Evolutionary conservation across 441 rosid genomes (phyloP), one percentile per base, ranked within the genome.

Genomic region (Capsella rubella): DNA sequence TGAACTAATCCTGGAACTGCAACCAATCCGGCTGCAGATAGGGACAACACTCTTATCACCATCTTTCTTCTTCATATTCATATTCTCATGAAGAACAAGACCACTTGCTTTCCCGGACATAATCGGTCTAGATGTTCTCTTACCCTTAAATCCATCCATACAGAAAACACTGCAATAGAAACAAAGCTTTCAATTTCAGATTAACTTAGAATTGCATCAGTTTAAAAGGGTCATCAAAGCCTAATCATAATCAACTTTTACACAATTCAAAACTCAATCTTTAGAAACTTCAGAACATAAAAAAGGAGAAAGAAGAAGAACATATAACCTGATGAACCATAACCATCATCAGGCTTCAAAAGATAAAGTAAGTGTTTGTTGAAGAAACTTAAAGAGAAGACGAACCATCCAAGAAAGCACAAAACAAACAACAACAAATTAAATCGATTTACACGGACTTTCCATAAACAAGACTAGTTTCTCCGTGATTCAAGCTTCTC

Each of bases 101-200:
- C 88, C 79, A 62, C 90, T 82, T 32, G 88, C 85, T 83, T 84
- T 92, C 18, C 84, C 73, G 0, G 89, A 67, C 46, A 66, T 37
- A 64, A 82, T 79, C 67, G 78, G 72, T 72, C 75, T 79, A 2
- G 69, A 49, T 51, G 63, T 59, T 81, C 86, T 82, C 78, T 91
- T 86, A 61, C 93, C 85, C 47, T 89, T 82, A 69, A 64, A 80
- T 64, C 86, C 95, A 82, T 93, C 97, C 99, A 95, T 95, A 67
- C 73, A 71, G 67, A 72, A n/a, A 45, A 47, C 61, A 40, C 81
- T 73, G 74, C 75, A 73, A 78, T 8, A 1, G 5, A 31, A 77
- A 66, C 49, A 53, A 47, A 56, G 8, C 1, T 11, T 5, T 35
- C 1, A 27, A 13, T 31, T 29, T 77, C 72, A 77, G 60, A 29